Conservation (phyloP, 768 basidiomycete species). For the Nidularia pulvinata region DNA sequence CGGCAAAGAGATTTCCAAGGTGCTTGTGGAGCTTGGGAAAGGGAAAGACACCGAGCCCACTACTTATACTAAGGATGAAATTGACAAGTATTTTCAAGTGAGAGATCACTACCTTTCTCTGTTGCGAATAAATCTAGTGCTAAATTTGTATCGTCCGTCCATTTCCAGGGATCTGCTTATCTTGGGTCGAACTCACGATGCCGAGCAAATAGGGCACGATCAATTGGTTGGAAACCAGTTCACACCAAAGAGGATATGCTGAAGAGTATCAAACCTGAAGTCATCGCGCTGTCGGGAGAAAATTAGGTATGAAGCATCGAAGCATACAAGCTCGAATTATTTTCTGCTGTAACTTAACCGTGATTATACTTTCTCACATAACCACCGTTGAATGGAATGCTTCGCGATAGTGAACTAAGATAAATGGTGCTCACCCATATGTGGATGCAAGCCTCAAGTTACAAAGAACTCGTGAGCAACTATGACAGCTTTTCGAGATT, state of each 20-base stretch:
- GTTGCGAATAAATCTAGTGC: not conserved
- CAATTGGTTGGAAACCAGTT: constrained; percentile 45
- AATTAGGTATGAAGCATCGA: too few species aligned
- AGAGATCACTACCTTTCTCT: constrained; percentile 1
- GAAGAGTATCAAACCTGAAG: constrained; percentile 36
- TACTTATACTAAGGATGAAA: constrained; percentile 42
- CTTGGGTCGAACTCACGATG: constrained; percentile 39
- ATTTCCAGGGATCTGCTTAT: constrained; percentile 22
- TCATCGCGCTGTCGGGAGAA: constrained; percentile 15
- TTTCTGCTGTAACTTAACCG: too few species aligned
- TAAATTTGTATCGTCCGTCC: not conserved
- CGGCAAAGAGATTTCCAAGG: constrained; percentile 33
- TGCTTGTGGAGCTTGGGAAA: constrained; percentile 33
- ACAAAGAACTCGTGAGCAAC: too few species aligned
- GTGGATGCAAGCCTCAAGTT: too few species aligned
- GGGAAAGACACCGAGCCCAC: constrained; percentile 36
- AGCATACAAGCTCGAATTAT: too few species aligned
- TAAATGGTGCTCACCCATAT: too few species aligned
- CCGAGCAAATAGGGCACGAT: constrained; percentile 26
- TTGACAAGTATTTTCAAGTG: constrained; percentile 34
- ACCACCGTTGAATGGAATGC: too few species aligned
- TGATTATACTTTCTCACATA: too few species aligned
- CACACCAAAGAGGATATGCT: constrained; percentile 38
- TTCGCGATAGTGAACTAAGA: too few species aligned
- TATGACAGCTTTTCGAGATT: too few species aligned